Conservation (phyloP, 2,329 filamentous ascomycete species). For the Botrytis medusae region DNA sequence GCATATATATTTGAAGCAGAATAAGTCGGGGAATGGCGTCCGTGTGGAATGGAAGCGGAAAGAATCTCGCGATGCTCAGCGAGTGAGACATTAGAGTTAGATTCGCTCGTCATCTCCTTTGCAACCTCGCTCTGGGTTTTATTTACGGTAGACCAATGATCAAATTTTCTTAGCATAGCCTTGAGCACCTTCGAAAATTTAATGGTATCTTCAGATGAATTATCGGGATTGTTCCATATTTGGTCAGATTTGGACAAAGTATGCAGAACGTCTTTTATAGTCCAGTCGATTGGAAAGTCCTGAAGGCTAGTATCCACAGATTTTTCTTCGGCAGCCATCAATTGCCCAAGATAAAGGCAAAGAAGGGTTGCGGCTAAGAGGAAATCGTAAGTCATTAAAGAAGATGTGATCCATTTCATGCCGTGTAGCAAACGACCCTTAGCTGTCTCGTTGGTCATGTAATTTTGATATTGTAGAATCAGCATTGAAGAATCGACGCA, state of each 20-base stretch:
- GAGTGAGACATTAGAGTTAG: not conserved
- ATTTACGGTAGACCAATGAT: not conserved
- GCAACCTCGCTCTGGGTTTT: not conserved
- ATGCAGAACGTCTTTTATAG: slow-evolving; percentile 29
- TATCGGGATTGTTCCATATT: slow-evolving; percentile 29
- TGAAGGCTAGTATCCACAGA: not conserved
- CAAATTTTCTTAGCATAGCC: slow-evolving; percentile 30
- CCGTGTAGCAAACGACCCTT: slow-evolving; percentile 21
- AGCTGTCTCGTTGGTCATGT: slow-evolving; percentile 26
- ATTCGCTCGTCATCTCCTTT: not conserved
- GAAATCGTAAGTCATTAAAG: slow-evolving; percentile 32
- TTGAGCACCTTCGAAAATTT: slow-evolving; percentile 30
- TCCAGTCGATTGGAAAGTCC: slow-evolving; percentile 27
- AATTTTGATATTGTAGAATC: slow-evolving; percentile 49
- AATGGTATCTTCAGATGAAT: slow-evolving; percentile 28
- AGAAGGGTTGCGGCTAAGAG: slow-evolving; percentile 35
- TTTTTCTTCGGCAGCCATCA: slow-evolving; percentile 19
- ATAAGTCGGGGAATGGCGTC: not conserved
- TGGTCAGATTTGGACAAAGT: slow-evolving; percentile 27
- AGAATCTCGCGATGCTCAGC: not conserved
- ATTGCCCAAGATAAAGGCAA: slow-evolving; percentile 32
- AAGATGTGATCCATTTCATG: slow-evolving; percentile 30
- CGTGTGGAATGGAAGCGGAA: not conserved
- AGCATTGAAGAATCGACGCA: slow-evolving; percentile 52
- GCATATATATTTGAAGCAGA: not conserved